A percentile compares a stretch with the other conserved stretches of the same genome.
These are phyloP conservation scores for Casuarina cunninghamiana DNA, from an alignment of 306 rosid species.

Conservation along the genomic window DNA sequence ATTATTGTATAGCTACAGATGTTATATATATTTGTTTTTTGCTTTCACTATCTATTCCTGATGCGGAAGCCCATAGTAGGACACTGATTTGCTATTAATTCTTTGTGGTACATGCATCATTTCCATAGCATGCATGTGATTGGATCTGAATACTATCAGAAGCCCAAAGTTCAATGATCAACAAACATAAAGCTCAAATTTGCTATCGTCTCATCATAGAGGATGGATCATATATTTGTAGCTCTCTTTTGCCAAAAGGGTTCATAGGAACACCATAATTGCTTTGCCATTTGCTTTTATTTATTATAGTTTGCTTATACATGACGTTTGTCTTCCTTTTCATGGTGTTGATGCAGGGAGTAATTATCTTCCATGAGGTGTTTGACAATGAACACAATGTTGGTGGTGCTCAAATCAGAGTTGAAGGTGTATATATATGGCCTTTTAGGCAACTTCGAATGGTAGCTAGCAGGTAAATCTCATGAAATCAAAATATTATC, in stretches of 20 bases:
- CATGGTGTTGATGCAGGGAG: conserved; percentile 63
- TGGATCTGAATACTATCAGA: neutral
- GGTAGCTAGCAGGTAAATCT: conserved; percentile 82
- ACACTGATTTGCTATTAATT: neutral
- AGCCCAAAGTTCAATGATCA: neutral
- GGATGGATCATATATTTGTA: neutral
- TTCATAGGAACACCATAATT: neutral
- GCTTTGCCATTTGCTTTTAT: neutral
- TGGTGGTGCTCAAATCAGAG: conserved; percentile 88
- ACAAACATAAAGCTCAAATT: neutral
- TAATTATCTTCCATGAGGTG: conserved; percentile 81
- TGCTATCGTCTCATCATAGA: neutral
- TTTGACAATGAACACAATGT: conserved; percentile 75
- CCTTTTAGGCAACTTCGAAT: conserved; percentile 97
- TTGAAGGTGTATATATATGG: conserved; percentile 99
- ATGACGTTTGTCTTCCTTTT: conserved; percentile 18
- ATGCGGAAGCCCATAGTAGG: neutral
- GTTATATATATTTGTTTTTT: neutral
- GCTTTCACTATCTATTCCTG: neutral
- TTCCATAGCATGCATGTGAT: neutral
- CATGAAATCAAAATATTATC: neutral
- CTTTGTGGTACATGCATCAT: neutral
- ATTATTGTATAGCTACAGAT: neutral
- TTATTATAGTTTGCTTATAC: neutral
- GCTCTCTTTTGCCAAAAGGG: neutral